Base-by-base conservation (phyloP, 208 protist species). In the Trypanosoma boissoni region DNA sequence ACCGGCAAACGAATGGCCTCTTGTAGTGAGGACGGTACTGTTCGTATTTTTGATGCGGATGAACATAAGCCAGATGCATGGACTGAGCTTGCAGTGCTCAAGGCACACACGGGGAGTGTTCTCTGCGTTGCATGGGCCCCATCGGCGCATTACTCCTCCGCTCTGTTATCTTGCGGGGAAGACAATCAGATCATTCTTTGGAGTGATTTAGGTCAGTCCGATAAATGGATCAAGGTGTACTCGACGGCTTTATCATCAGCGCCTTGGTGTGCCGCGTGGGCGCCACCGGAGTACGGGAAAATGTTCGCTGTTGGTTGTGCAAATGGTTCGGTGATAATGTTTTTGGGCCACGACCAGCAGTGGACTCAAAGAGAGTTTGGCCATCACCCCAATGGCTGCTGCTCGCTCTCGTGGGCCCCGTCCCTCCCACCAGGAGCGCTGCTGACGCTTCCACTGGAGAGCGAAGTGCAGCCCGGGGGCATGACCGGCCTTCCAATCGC, bases 111-210 rank as follows among this genome's bases (percentile, higher is more conserved):
- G n/a, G 80, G 78, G 2, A 41, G 74, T 0, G 80, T 91, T 31
- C 58, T 74, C 48, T 78, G 81, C 36, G 59, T 95, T 1, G 73
- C 89, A n/a, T 95, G 89, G 86, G 83, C 86, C 1, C 86, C 88
- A 3, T 43, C 67, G 0, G 66, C 68, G 9, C 79, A 80, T 50
- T 88, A 91, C 64, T 49, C 56, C 34, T 58, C 73, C 10, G 80
- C 80, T 7, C 44, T 92, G 3, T 67, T 88, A 8, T 80, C 79
- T 6, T 95, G 88, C 63, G 78, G 74, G 9, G 72, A 81, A 29
- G 64, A 68, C 1, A 51, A 44, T 18, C 67, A 83, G 57, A 77
- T 90, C 31, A 58, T 65, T 21, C 67, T 93, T 3, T 93, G 80
- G 80, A 72, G 71, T 44, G 81, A 80, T 64, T 44, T 80, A 27